Evolutionary conservation across 2,329 filamentous ascomycete species (phyloP), one percentile per base, ranked within the genome.

Genomic region (Helotiales sp.): DNA sequence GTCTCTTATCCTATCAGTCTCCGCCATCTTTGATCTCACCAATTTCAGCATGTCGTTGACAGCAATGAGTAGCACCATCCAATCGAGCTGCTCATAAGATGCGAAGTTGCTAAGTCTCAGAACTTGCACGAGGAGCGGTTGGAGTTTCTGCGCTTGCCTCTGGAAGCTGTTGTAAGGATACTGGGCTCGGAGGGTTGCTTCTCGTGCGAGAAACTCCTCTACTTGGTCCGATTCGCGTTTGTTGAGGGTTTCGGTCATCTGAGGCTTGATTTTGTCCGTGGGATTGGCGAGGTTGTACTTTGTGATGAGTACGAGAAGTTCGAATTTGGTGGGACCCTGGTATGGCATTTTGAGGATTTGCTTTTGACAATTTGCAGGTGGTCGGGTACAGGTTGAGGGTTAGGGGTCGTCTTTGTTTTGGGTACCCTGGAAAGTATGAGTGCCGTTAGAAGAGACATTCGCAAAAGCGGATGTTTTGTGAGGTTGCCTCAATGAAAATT

Each of bases 101-200:
- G 6, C 17, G n/a, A 34, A 37, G 20, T 57, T 15, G 4, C 30
- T 24, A 20, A 57, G 52, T 32, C 17, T 17, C 8, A 24, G 2
- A 10, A 57, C 52, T 24, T 57, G 11, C 28, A 37, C 20, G 17
- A 34, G 32, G 2, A 57, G n/a, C 22, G 30, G 30, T 6, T 57
- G 52, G 8, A 57, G 32, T 30, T 37, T 57, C 28, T 37, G 30
- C 17, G 52, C 52, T 37, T 57, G 52, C 4, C n/a, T n/a, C 28
- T 57, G 52, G n/a, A 57, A 57, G 28, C 28, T 28, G 52, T 37
- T 57, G 30, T 57, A 57, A 11, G 52, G 52, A 28, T 57, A 57
- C 6, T 37, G 17, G 7, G 32, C 20, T 24, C 52, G 52, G 17
- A 8, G 20, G n/a, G 52, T 17, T 24, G 52, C 28, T 13, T 37